These are phyloP conservation scores for Diaporthe caulivora DNA, from an alignment of 2,329 filamentous ascomycete species.

Conservation along the genomic window DNA sequence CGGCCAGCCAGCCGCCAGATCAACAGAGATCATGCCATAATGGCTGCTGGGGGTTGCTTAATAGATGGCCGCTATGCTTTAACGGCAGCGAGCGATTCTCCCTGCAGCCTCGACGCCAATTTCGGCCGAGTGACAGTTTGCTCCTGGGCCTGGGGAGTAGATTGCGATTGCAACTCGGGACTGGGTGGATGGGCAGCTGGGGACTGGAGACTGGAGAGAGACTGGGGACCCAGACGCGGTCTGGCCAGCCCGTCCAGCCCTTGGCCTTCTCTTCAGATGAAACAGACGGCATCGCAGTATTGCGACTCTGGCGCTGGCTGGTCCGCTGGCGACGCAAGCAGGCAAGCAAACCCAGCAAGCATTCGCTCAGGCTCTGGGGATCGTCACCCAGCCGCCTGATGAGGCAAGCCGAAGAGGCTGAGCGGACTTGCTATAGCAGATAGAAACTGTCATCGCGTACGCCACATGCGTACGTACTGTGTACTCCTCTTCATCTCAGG, in stretches of 20 bases:
- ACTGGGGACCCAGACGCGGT: neutral
- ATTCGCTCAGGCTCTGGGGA: conserved; percentile 19
- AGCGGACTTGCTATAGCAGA: neutral
- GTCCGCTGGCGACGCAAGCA: neutral
- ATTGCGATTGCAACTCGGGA: conserved; percentile 11
- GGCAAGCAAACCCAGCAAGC: neutral
- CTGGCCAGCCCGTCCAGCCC: conserved; percentile 2
- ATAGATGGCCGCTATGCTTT: conserved; percentile 19
- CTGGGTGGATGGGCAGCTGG: too few species aligned
- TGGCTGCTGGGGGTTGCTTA: conserved; percentile 15
- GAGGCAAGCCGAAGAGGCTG: conserved; percentile 29
- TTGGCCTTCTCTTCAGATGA: conserved; percentile 21
- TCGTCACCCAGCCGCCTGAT: conserved; percentile 18
- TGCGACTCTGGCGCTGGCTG: conserved; percentile 20
- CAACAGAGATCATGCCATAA: conserved; percentile 4
- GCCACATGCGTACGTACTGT: neutral
- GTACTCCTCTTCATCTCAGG: neutral
- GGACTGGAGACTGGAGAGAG: too few species aligned
- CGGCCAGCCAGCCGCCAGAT: conserved; percentile 2
- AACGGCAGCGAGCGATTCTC: neutral
- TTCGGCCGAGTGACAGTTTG: conserved; percentile 21
- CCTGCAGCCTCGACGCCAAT: neutral
- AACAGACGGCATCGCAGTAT: conserved; percentile 15
- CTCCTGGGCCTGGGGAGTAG: neutral
- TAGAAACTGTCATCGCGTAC: neutral